A percentile compares a stretch with the other conserved stretches of the same genome.
phyloP scores from a whole-genome alignment of 441 rosid genomes.

The Melastoma candidum region DNA sequence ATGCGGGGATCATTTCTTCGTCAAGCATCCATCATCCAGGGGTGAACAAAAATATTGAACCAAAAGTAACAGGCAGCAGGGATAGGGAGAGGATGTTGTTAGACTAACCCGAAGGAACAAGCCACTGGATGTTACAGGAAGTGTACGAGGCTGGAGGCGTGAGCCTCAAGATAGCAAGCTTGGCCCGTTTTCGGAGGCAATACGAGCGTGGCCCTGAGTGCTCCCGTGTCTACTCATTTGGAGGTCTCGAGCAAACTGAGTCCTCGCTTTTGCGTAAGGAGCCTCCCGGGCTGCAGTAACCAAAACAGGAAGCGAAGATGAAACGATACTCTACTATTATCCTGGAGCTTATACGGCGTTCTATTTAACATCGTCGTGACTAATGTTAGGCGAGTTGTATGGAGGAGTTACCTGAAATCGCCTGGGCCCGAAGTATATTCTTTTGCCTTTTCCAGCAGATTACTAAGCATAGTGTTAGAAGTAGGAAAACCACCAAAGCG shows the following conservation, averaged over 20 bases:
- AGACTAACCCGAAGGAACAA: background rate
- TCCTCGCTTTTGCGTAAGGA: constrained; percentile 46
- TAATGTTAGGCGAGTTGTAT: no score
- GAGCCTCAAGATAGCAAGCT: constrained; percentile 16
- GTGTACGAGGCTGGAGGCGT: background rate
- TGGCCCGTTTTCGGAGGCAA: constrained; percentile 14
- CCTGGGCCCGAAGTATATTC: constrained; percentile 78
- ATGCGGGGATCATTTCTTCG: no score
- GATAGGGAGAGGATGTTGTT: background rate
- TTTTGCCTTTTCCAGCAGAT: constrained; percentile 89
- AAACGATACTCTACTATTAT: no score
- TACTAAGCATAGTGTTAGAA: constrained; percentile 47
- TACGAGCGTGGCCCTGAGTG: constrained; percentile 8
- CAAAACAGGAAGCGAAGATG: no score
- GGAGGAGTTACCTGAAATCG: constrained; percentile 50
- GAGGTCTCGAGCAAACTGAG: constrained; percentile 7
- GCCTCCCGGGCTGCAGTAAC: constrained; percentile 71
- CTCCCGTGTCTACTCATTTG: constrained; percentile 9
- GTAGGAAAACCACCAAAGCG: constrained; percentile 35
- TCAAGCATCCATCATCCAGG: no score
- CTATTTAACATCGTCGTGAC: no score
- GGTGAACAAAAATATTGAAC: no score
- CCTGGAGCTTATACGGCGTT: no score
- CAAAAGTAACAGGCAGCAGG: no score
- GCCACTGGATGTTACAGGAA: background rate